Evolutionary conservation across 1,284 basidiomycete genomes (phyloP), one percentile per base, ranked within the genome.

Genomic region (Athelia psychrophila): DNA sequence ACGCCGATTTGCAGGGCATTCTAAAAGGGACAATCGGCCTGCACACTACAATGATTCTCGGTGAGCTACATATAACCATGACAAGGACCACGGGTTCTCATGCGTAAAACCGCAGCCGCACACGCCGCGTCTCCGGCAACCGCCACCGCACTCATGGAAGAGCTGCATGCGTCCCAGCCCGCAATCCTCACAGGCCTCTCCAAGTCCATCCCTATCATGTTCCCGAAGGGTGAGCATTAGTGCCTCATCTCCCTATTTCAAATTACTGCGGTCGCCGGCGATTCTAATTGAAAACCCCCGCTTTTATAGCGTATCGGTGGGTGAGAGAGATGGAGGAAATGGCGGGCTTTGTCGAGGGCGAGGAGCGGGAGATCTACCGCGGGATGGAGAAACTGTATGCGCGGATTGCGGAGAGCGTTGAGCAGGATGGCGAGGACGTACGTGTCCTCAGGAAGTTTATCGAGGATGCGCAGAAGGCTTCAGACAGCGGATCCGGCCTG

Each of bases 281-380:
- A n/a, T n/a, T n/a, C n/a, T n/a, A n/a, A n/a, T n/a, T n/a, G n/a
- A n/a, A n/a, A n/a, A n/a, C n/a, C n/a, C n/a, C n/a, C 27, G 13
- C 13, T 30, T 13, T 5, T 30, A 30, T 13, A 30, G 80, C 80
- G 13, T 83, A 85, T 58, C 73, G 81, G 48, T 85, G 76, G 75
- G 73, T 78, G 5, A 76, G 73, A 44, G 81, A 84, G 65, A 84
- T 83, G 81, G 68, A 77, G 44, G 84, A 84, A 61, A 81, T 86
- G 44, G 73, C 75, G 1, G 68, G 62, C 9, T 84, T 83, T 60
- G 77, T 84, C 4, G 75, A 76, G 9, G 73, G 67, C 2, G 69
- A 65, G 1, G 75, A 77, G 51, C 73, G 71, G 10, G 65, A 74
- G 22, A 70, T 77, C 9, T 78, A 82, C 58, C 62, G 68, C 47